These are phyloP conservation scores for Talaromyces proteolyticus DNA, from an alignment of 495 filamentous ascomycete genomes.

Conservation along the genomic window DNA sequence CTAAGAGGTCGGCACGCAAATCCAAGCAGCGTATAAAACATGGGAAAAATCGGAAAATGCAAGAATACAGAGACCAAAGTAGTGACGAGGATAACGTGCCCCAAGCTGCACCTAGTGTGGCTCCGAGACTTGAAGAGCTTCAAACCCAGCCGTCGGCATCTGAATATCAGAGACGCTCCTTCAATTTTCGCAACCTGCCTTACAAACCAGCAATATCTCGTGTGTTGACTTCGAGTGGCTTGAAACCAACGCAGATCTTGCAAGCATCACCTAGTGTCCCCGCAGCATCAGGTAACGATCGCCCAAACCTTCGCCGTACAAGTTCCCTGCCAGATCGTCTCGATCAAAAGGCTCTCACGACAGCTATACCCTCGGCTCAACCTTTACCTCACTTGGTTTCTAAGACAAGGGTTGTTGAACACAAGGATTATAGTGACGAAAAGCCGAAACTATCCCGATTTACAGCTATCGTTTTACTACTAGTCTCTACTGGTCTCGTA, in stretches of 20 bases:
- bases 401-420: constrained; percentile 7
- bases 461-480: constrained; percentile 65
- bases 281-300: constrained; percentile 45
- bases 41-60: not conserved
- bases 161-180: constrained; percentile 25
- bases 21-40: constrained; percentile 5
- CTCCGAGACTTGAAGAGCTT: too few relatives aligned
- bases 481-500: constrained; percentile 72
- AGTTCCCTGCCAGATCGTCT: constrained; percentile 62
- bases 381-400: constrained; percentile 9
- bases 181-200: constrained; percentile 37
- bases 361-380: constrained; percentile 13
- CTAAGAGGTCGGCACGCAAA: constrained; percentile 5
- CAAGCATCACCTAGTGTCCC: constrained; percentile 11
- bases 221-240: constrained; percentile 60
- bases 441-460: constrained; percentile 64
- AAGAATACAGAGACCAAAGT: constrained; percentile 10
- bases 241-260: constrained; percentile 33
- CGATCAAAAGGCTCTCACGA: constrained; percentile 22
- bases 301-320: constrained; percentile 64
- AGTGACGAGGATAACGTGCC: not conserved
- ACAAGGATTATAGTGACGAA: constrained; percentile 26
- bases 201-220: constrained; percentile 50
- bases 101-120: too few relatives aligned
- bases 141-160: not conserved